Percentiles rank a stretch among this genome's conserved stretches.
phyloP scores from a whole-genome alignment of 1,284 basidiomycete species.

The Termitomyces sp. region DNA sequence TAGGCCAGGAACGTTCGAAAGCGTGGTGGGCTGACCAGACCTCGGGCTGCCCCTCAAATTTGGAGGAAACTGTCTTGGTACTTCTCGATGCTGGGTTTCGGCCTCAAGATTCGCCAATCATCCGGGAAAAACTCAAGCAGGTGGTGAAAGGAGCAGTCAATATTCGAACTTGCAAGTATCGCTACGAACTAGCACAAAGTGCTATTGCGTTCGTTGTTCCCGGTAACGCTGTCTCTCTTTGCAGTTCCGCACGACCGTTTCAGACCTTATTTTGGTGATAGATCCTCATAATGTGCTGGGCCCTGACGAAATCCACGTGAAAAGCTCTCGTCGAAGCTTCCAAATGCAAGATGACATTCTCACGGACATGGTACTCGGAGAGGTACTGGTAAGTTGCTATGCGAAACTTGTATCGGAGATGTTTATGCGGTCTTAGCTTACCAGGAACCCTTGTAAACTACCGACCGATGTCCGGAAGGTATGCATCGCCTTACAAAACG shows the following conservation, averaged over 20 bases:
- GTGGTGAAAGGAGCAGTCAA: slow-evolving; percentile 33
- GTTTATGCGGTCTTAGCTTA: slow-evolving; percentile 23
- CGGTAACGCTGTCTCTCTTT: slow-evolving; percentile 27
- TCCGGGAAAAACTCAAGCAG: slow-evolving; percentile 39
- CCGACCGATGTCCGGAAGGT: slow-evolving; percentile 53
- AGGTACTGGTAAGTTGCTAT: slow-evolving; percentile 28
- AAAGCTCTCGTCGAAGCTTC: slow-evolving; percentile 34
- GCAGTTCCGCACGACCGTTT: neutral
- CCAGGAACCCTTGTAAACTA: slow-evolving; percentile 49
- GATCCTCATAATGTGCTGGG: slow-evolving; percentile 40
- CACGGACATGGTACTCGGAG: slow-evolving; percentile 39
- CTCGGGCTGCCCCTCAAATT: slow-evolving; percentile 43
- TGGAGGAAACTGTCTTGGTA: slow-evolving; percentile 47
- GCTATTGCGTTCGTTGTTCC: slow-evolving; percentile 45
- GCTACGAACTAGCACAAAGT: slow-evolving; percentile 44
- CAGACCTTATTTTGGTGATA: slow-evolving; percentile 14
- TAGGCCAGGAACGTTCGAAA: slow-evolving; percentile 29
- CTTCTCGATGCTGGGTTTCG: slow-evolving; percentile 43
- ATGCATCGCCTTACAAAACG: slow-evolving; percentile 6
- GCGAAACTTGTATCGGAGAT: neutral
- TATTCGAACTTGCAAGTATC: slow-evolving; percentile 29
- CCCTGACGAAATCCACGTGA: slow-evolving; percentile 42
- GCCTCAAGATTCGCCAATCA: slow-evolving; percentile 34
- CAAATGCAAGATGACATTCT: slow-evolving; percentile 31
- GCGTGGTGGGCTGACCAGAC: slow-evolving; percentile 50